Percentiles rank a stretch among this genome's conserved stretches.
Conservation (phyloP, 495 filamentous ascomycete species). For the Penicillium alfredii region DNA sequence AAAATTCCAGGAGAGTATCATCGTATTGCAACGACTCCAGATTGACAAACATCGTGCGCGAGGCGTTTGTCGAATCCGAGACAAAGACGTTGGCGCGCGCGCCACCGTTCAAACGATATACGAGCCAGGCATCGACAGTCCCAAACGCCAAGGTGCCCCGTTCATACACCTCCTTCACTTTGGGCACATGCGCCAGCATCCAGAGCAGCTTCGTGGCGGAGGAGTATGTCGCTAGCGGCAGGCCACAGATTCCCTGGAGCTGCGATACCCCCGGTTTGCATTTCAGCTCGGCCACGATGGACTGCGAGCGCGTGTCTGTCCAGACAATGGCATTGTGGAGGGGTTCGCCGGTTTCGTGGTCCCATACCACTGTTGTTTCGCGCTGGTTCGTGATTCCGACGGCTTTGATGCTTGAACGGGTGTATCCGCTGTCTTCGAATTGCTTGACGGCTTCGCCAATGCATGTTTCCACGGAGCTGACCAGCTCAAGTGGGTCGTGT, state of each 20-base stretch:
- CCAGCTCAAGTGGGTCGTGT: constrained; percentile 75
- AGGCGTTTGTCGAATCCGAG: constrained; percentile 89
- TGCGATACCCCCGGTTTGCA: constrained; percentile 52
- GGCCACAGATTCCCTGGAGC: constrained; percentile 70
- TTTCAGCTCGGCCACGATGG: constrained; percentile 73
- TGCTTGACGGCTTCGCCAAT: constrained; percentile 69
- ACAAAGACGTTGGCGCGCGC: constrained; percentile 64
- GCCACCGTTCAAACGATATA: constrained; percentile 85
- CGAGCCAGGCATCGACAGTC: constrained; percentile 88
- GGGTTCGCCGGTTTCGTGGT: constrained; percentile 75
- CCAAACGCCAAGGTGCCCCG: constrained; percentile 78
- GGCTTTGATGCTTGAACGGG: constrained; percentile 62
- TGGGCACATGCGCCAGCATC: constrained; percentile 69
- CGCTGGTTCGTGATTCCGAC: constrained; percentile 95
- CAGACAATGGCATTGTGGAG: constrained; percentile 89
- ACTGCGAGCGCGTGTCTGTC: constrained; percentile 83
- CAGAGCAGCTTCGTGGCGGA: constrained; percentile 86
- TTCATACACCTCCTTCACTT: constrained; percentile 71
- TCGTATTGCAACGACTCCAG: constrained; percentile 81
- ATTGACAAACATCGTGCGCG: constrained; percentile 95
- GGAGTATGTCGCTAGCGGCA: constrained; percentile 90
- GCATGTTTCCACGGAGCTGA: constrained; percentile 74
- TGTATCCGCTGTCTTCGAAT: constrained; percentile 63
- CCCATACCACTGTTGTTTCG: constrained; percentile 93
- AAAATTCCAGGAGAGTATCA: constrained; percentile 73